Evolutionary conservation across 495 filamentous ascomycete genomes (phyloP).

Genomic region (Antarctomyces pellizariae): DNA sequence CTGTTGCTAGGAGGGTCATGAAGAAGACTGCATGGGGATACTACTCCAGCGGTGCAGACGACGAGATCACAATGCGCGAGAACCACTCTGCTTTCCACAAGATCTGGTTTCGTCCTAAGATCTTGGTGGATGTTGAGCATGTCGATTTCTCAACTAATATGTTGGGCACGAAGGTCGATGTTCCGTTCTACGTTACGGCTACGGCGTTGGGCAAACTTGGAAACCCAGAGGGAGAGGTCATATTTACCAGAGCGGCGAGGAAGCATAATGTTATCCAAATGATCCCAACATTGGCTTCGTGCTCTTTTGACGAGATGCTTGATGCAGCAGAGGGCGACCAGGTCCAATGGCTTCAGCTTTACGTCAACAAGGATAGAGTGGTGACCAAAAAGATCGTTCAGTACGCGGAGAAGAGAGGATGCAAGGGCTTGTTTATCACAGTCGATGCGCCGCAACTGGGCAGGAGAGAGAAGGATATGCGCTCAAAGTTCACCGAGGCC

Average conservation of each 20-base stretch:
- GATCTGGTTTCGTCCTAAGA: conserved; percentile 83
- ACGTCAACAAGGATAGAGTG: conserved; percentile 89
- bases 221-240: conserved; percentile 69
- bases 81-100: conserved; percentile 93
- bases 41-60: conserved; percentile 87
- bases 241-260: conserved; percentile 63
- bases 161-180: conserved; percentile 61
- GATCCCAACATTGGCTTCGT: conserved; percentile 96
- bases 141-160: conserved; percentile 74
- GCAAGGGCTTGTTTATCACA: conserved; percentile 94
- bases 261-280: conserved; percentile 82
- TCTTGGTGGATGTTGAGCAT: conserved; percentile 69
- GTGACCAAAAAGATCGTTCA: conserved; percentile 79
- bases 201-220: conserved; percentile 85
- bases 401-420: conserved; percentile 79
- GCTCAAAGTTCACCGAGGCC: conserved; percentile 68
- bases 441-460: conserved; percentile 94
- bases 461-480: conserved; percentile 87
- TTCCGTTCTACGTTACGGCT: conserved; percentile 83
- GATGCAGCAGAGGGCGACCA: conserved; percentile 64
- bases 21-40: conserved; percentile 93
- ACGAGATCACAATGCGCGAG: conserved; percentile 94
- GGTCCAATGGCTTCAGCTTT: conserved; percentile 91
- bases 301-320: conserved; percentile 90
- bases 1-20: conserved; percentile 69